Conservation (phyloP, 2,329 filamentous ascomycete species). For the Aspergillus pseudoviridinutans region DNA sequence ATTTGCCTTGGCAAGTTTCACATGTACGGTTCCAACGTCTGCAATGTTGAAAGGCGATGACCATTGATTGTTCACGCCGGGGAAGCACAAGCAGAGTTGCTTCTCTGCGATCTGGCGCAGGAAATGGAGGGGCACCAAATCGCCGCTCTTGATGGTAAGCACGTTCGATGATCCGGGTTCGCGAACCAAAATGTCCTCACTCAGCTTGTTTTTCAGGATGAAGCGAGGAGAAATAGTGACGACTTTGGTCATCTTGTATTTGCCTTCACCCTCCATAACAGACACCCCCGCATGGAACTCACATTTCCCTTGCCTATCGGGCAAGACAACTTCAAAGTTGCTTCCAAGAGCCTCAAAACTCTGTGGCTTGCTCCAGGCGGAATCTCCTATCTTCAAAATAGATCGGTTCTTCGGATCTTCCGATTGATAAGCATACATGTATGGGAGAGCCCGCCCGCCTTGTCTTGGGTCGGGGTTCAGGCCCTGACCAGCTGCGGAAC, state of each 20-base stretch:
- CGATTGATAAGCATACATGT: conserved; percentile 92
- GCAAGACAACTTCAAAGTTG: conserved; percentile 79
- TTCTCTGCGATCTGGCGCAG: conserved; percentile 78
- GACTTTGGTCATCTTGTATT: conserved; percentile 96
- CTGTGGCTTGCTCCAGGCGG: conserved; percentile 93
- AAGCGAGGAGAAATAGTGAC: conserved; percentile 91
- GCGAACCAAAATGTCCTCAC: conserved; percentile 81
- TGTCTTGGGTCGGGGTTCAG: conserved; percentile 52
- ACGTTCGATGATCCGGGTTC: conserved; percentile 89
- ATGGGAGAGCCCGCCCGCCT: conserved; percentile 66
- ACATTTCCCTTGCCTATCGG: conserved; percentile 63
- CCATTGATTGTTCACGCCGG: conserved; percentile 94
- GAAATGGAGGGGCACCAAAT: conserved; percentile 83
- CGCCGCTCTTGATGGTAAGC: conserved; percentile 70
- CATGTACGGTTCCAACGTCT: conserved; percentile 84
- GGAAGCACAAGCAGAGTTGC: conserved; percentile 88
- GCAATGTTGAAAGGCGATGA: conserved; percentile 97
- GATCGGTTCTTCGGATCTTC: conserved; percentile 91
- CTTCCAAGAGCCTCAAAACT: conserved; percentile 98
- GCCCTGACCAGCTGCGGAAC: conserved; percentile 76
- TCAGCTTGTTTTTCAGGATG: conserved; percentile 87
- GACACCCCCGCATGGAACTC: conserved; percentile 92
- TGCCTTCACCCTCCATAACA: conserved; percentile 85
- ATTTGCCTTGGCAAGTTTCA: conserved; percentile 88
- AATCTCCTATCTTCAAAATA: conserved; percentile 80